Conservation (phyloP, 306 rosid species). For the Quercus cerris region DNA sequence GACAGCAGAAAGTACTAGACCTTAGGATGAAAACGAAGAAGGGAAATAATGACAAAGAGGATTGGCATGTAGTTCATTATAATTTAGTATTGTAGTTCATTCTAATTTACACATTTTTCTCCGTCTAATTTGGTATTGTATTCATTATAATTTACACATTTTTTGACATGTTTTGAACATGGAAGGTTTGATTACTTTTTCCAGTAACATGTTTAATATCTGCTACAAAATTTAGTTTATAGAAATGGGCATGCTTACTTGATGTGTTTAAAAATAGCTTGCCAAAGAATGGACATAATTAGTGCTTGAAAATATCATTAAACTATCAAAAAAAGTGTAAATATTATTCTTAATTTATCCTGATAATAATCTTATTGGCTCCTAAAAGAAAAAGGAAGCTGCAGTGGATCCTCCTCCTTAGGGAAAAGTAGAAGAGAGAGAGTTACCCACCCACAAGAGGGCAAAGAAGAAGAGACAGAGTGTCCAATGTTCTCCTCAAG, state of each 20-base stretch:
- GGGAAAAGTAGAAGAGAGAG: slow-evolving; percentile 63
- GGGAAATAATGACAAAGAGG: too few species aligned
- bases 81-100: neutral
- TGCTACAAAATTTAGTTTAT: neutral
- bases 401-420: too few species aligned
- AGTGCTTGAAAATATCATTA: too few species aligned
- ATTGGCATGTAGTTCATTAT: neutral
- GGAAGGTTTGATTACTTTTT: neutral
- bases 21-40: too few species aligned
- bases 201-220: neutral
- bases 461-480: slow-evolving; percentile 92
- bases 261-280: neutral
- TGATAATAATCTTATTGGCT: too few species aligned
- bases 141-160: neutral
- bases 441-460: slow-evolving; percentile 78
- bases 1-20: neutral
- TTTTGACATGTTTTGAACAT: neutral
- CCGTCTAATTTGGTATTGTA: neutral
- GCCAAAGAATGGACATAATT: too few species aligned
- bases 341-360: too few species aligned
- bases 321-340: too few species aligned
- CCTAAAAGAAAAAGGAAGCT: too few species aligned
- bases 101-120: too few species aligned
- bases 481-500: slow-evolving; percentile 81
- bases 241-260: neutral